phyloP scores from a whole-genome alignment of 371 early-diverging fungal genomes.

The Actinomortierella wolfii region DNA sequence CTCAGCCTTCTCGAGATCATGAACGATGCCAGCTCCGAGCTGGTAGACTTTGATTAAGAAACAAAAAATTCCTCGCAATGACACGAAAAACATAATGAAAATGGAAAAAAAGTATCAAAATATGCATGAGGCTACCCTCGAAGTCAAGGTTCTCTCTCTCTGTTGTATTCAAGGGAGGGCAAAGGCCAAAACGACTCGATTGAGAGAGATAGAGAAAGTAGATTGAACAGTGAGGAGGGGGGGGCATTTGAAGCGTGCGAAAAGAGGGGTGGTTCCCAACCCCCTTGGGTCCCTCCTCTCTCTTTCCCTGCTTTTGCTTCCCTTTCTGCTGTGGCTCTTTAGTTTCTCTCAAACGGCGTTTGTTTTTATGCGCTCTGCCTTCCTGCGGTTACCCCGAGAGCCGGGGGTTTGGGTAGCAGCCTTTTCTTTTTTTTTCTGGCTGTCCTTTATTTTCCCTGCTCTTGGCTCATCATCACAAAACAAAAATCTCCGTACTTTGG shows the following conservation, averaged over 20 bases:
- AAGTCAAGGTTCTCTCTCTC: too few relatives aligned
- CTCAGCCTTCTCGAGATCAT: slow-evolving; percentile 36
- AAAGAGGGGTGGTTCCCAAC: too few relatives aligned
- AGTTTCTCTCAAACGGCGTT: too few relatives aligned
- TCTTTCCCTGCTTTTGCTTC: too few relatives aligned
- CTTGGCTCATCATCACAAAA: background rate
- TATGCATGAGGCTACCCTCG: too few relatives aligned
- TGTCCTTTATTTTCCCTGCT: background rate
- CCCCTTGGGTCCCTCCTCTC: too few relatives aligned
- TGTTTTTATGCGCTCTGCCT: too few relatives aligned
- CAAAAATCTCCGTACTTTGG: background rate
- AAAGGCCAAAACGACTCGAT: background rate
- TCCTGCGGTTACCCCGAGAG: background rate
- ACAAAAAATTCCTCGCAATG: too few relatives aligned
- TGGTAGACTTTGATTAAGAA: slow-evolving; percentile 40
- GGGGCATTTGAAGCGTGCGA: too few relatives aligned
- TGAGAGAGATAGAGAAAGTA: background rate
- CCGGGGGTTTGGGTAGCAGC: background rate
- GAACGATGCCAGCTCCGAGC: slow-evolving; percentile 37
- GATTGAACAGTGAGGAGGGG: too few relatives aligned
- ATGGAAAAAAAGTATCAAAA: slow-evolving; percentile 4
- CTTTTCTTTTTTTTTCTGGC: background rate
- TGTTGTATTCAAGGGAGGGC: too few relatives aligned
- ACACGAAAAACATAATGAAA: slow-evolving; percentile 3
- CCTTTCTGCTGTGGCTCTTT: too few relatives aligned